Evolutionary conservation across 441 rosid genomes (phyloP), one percentile per base, ranked within the genome.

Genomic region (Erodium chrysanthum): DNA sequence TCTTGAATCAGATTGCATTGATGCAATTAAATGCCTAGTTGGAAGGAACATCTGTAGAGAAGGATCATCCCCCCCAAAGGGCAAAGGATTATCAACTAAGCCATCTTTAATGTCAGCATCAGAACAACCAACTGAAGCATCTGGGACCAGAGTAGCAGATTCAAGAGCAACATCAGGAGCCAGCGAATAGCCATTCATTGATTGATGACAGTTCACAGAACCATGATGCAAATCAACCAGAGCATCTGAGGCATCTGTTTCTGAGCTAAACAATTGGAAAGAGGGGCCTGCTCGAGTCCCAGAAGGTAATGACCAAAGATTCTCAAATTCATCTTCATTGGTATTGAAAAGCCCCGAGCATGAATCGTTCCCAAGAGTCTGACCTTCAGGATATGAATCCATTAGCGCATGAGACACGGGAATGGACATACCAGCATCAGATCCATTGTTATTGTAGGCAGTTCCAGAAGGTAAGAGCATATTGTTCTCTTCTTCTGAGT

Each of bases 1-100:
- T 75, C 91, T 82, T 71, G 79, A 33, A 80, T 84, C 82, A 15
- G 89, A 66, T 66, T 79, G 90, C 68, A 70, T 73, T 61, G 92
- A 72, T 64, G 85, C 82, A 78, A 74, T 85, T 44, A 91, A 86
- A 63, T 90, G 90, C 77, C 83, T 80, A 11, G 96, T 86, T 67
- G 99, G 94, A 82, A 94, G 92, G 78, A 95, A 95, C 69, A 91
- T 80, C 80, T 95, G 96, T 66, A 90, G 95, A 37, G 96, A 84
- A 23, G 97, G 94, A 81, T 94, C 99, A 72, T 87, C 96, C 71
- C 83, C 79, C 70, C 82, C 89, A 74, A 88, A 86, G 73, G 84
- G 88, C 75, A 87, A 80, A 21, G 95, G 90, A 79, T 90, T 90
- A 79, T 90, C 95, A 70, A 90, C 96, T 75, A 92, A 83, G 68